These are phyloP conservation scores for Pseudogymnoascus sp. DNA, from an alignment of 2,329 filamentous ascomycete genomes.

Conservation along the genomic window DNA sequence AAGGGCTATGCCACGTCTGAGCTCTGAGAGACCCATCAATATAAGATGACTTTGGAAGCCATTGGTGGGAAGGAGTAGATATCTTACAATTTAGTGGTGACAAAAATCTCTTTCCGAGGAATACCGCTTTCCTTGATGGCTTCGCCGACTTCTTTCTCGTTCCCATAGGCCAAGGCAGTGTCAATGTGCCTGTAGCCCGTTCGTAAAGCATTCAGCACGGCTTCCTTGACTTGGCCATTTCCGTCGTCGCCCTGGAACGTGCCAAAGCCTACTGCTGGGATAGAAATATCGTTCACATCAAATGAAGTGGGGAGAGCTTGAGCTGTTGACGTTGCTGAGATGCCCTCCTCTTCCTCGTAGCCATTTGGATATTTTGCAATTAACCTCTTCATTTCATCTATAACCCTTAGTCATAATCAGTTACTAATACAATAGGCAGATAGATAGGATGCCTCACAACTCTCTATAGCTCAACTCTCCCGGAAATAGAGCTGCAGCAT, in stretches of 20 bases:
- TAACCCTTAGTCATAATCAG: constrained; percentile 5
- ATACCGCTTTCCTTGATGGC: constrained; percentile 34
- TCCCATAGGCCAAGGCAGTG: constrained; percentile 40
- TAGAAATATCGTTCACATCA: constrained; percentile 14
- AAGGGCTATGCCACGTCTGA: constrained; percentile 54
- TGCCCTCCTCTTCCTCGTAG: background rate
- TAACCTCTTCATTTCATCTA: constrained; percentile 11
- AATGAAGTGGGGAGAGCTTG: background rate
- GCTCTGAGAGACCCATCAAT: constrained; percentile 64
- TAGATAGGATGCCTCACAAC: background rate
- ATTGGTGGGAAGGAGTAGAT: constrained; percentile 11
- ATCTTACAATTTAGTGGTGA: constrained; percentile 51
- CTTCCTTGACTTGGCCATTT: constrained; percentile 35
- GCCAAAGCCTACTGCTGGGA: constrained; percentile 37
- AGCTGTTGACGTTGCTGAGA: background rate
- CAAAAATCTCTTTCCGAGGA: constrained; percentile 34
- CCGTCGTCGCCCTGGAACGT: constrained; percentile 29
- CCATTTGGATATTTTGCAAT: constrained; percentile 15
- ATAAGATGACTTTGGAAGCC: constrained; percentile 47
- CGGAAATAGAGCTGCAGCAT: background rate
- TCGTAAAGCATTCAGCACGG: constrained; percentile 39
- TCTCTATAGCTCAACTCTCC: background rate
- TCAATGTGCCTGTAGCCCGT: constrained; percentile 41
- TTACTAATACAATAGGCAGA: background rate
- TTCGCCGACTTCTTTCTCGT: constrained; percentile 37